Evolutionary conservation across 2,329 filamentous ascomycete genomes (phyloP).

Genomic region (Zymoseptoria brevis): DNA sequence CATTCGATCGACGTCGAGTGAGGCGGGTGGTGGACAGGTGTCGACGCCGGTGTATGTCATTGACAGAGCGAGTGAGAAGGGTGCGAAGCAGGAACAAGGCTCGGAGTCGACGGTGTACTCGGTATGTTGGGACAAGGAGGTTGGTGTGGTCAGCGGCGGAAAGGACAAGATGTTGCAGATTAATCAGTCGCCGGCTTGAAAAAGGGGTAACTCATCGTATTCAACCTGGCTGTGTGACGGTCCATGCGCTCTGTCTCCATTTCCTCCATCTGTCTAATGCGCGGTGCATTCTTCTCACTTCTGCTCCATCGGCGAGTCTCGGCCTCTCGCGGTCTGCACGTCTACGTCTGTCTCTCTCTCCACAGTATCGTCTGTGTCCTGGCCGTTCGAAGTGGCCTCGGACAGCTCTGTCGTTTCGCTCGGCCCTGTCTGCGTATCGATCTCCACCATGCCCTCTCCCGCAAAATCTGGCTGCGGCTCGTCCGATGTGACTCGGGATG

Average conservation of each 20-base stretch:
- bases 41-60: constrained; percentile 72
- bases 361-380: neutral
- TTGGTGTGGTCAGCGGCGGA: constrained; percentile 84
- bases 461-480: neutral
- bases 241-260: no score
- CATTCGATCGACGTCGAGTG: constrained; percentile 58
- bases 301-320: neutral
- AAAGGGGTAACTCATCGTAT: neutral
- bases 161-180: constrained; percentile 95
- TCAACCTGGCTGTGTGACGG: neutral
- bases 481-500: neutral
- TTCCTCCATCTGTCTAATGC: neutral
- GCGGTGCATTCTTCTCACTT: neutral
- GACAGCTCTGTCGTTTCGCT: neutral
- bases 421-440: neutral
- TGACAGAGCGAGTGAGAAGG: constrained; percentile 61
- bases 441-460: neutral
- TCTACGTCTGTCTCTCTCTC: neutral
- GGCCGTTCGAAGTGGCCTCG: no score
- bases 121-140: constrained; percentile 74
- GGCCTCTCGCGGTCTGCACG: neutral
- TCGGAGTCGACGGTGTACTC: constrained; percentile 86
- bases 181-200: constrained; percentile 44
- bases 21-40: constrained; percentile 38
- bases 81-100: constrained; percentile 54